These are phyloP conservation scores for Suillus plorans DNA, from an alignment of 768 basidiomycete species.

Conservation along the genomic window DNA sequence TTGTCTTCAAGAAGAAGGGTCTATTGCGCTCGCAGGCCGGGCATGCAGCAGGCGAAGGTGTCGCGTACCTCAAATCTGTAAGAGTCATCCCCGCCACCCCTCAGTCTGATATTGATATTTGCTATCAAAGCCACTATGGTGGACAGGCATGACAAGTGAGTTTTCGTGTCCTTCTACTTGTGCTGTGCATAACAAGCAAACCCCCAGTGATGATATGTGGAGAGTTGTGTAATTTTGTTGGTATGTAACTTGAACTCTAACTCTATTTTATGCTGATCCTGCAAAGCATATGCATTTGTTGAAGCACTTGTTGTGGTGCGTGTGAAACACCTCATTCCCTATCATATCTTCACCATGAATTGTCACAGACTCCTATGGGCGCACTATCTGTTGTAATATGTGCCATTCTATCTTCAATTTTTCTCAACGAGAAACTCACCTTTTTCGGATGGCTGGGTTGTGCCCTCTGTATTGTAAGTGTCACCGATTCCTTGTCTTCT, in stretches of 20 bases:
- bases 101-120: slow-evolving; percentile 10
- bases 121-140: slow-evolving; percentile 75
- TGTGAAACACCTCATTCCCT: slow-evolving; percentile 16
- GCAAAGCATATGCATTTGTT: slow-evolving; percentile 79
- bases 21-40: slow-evolving; percentile 80
- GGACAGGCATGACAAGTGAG: slow-evolving; percentile 88
- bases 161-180: slow-evolving; percentile 10
- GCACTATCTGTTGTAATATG: slow-evolving; percentile 95
- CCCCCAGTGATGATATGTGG: slow-evolving; percentile 83
- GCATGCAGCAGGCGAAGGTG: slow-evolving; percentile 78
- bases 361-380: slow-evolving; percentile 80
- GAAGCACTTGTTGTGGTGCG: slow-evolving; percentile 89
- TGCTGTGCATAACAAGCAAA: not conserved
- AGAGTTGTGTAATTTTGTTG: slow-evolving; percentile 83
- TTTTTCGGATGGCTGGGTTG: slow-evolving; percentile 99
- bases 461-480: slow-evolving; percentile 80
- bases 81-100: slow-evolving; percentile 24
- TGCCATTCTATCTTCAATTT: slow-evolving; percentile 88
- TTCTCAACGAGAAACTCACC: slow-evolving; percentile 89
- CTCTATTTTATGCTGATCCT: slow-evolving; percentile 13
- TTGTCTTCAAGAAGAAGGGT: slow-evolving; percentile 99
- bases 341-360: slow-evolving; percentile 1
- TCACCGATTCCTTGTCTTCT: not conserved
- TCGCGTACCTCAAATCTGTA: slow-evolving; percentile 93
- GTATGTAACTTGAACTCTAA: slow-evolving; percentile 40